Evolutionary conservation across 2,329 filamentous ascomycete genomes (phyloP), one percentile per base, ranked within the genome.

Genomic region (Arthrobotrys iridis): DNA sequence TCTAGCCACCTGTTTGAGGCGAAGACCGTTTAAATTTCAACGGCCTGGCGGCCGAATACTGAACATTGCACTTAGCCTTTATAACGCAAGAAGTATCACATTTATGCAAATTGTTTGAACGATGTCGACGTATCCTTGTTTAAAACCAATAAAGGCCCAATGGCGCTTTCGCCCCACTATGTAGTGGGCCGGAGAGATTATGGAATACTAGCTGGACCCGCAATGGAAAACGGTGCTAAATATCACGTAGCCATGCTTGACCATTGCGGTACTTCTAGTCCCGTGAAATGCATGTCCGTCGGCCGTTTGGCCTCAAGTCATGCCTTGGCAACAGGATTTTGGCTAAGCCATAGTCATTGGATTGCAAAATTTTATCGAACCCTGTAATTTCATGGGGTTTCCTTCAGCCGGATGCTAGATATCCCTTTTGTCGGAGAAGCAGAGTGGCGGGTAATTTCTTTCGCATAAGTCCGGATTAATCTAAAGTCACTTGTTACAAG

Each of bases 401-500:
- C 13, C 4, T 67, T 74, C 70, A 55, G 68, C 68, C 68, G 68
- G 63, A 58, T 40, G 50, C 20, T 45, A 22, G 18, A 35, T 41
- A 35, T 52, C 35, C 20, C n/a, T 40, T 41, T 41, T 55, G 57
- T 57, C 35, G 63, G 50, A 41, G 63, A 35, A 57, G n/a, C 24
- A 35, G 28, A 33, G 52, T 62, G 37, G 41, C 37, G 18, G 10
- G 15, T 45, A 28, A 26, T 72, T 64, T 72, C 50, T 33, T 28
- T 55, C 65, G 55, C 41, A 35, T 30, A 35, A 74, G 37, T 13
- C 57, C 71, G 71, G 71, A 75, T 75, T 75, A 75, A 75, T 58
- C 63, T 63, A 46, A 30, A 58, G 55, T 35, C 30, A 20, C 57
- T 63, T 74, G 43, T 48, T 62, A 57, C 70, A 50, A 41, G 55